These are phyloP conservation scores for Kwoniella newhampshirensis DNA, from an alignment of 768 basidiomycete species.

Conservation along the genomic window DNA sequence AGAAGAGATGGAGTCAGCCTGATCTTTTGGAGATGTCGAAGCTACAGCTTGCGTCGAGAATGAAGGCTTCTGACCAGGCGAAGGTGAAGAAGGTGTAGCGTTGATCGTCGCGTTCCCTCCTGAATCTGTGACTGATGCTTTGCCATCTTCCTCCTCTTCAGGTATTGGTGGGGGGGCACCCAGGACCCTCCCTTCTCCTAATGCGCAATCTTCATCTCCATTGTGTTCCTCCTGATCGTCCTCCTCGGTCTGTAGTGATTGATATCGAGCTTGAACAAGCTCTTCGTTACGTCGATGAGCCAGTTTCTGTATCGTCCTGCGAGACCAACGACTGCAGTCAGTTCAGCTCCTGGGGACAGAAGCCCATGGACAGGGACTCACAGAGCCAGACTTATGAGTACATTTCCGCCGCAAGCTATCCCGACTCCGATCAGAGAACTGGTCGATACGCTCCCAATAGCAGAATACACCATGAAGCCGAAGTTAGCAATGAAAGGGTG, in stretches of 20 bases:
- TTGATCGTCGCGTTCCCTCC: too few species aligned
- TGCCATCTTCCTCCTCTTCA: slow-evolving; percentile 8
- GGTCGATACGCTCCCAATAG: slow-evolving; percentile 26
- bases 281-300: slow-evolving; percentile 66
- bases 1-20: background rate
- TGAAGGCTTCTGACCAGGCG: too few species aligned
- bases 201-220: background rate
- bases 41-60: background rate
- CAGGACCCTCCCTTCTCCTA: background rate
- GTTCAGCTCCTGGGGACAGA: background rate
- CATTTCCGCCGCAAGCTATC: slow-evolving; percentile 77
- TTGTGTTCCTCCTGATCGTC: background rate
- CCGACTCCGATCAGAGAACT: slow-evolving; percentile 67
- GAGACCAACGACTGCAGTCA: background rate
- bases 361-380: slow-evolving; percentile 25
- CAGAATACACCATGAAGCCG: background rate
- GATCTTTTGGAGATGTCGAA: background rate
- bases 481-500: too few species aligned
- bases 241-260: background rate
- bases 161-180: slow-evolving; percentile 10
- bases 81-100: background rate
- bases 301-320: slow-evolving; percentile 79
- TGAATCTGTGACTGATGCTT: background rate
- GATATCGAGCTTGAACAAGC: slow-evolving; percentile 1
- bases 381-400: slow-evolving; percentile 84